These are phyloP conservation scores for Sclerospora graminicola DNA, from an alignment of 352 stramenopile species.

Conservation along the genomic window DNA sequence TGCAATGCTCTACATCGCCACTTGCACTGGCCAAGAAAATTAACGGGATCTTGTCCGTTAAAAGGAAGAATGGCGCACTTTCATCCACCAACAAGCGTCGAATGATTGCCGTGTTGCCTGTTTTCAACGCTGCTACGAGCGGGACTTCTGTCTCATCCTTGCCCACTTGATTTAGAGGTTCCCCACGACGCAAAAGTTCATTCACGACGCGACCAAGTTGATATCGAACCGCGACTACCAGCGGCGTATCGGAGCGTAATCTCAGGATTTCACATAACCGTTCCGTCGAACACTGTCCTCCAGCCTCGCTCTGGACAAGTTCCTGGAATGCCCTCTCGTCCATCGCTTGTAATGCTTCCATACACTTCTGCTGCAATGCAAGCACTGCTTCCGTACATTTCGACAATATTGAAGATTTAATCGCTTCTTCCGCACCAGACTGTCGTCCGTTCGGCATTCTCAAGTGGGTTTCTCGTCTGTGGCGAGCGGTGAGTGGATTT, in stretches of 20 bases:
- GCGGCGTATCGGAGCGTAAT: constrained; percentile 43
- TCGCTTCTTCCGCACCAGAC: constrained; percentile 3
- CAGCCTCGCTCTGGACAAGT: constrained; percentile 51
- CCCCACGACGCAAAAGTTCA: constrained; percentile 44
- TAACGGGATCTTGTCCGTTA: constrained; percentile 69
- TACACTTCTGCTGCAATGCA: constrained; percentile 41
- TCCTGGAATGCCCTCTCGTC: constrained; percentile 41
- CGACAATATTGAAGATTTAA: constrained; percentile 2
- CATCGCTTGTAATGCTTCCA: constrained; percentile 40
- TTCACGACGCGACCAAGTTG: constrained; percentile 74
- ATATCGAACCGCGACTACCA: constrained; percentile 73
- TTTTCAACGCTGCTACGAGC: constrained; percentile 57
- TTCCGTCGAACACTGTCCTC: constrained; percentile 53
- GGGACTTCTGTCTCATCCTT: constrained; percentile 48
- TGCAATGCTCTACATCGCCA: constrained; percentile 56
- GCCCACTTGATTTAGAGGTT: constrained; percentile 36
- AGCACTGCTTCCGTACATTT: constrained; percentile 19
- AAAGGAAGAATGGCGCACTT: constrained; percentile 52
- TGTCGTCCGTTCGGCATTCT: constrained; percentile 7
- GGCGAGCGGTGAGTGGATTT: constrained; percentile 21
- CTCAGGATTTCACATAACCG: constrained; percentile 52
- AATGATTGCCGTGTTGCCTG: constrained; percentile 65
- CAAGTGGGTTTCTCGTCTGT: constrained; percentile 11
- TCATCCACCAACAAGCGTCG: constrained; percentile 62
- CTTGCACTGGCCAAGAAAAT: constrained; percentile 67